A percentile compares a stretch with the other conserved stretches of the same genome.
Conservation (phyloP, 352 stramenopile genomes). For the Pythium grandisporangium region DNA sequence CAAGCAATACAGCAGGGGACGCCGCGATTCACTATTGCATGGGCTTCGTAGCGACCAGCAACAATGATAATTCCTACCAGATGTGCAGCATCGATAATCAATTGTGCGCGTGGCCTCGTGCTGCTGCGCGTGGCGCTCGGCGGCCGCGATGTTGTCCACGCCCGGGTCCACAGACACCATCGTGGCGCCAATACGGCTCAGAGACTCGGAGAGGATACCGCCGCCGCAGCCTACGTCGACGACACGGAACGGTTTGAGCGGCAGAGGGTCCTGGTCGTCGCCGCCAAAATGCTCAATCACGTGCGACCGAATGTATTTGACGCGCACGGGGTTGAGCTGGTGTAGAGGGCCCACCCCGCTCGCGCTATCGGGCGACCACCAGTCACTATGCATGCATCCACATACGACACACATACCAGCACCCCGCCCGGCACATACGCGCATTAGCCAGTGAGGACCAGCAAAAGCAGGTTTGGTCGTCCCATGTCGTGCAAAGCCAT, state of each 20-base stretch:
- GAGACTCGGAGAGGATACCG: conserved; percentile 74
- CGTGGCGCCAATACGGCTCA: conserved; percentile 64
- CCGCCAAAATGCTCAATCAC: conserved; percentile 55
- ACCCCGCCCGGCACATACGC: no score
- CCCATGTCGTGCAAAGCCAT: not conserved
- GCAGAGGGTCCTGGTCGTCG: conserved; percentile 31
- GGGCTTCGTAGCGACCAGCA: no score
- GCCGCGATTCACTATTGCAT: no score
- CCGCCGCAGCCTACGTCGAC: conserved; percentile 75
- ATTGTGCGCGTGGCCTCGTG: conserved; percentile 50
- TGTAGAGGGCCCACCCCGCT: conserved; percentile 71
- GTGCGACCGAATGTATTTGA: conserved; percentile 76
- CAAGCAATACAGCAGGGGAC: no score
- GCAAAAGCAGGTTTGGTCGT: no score
- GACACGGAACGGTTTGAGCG: conserved; percentile 42
- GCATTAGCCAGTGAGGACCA: no score
- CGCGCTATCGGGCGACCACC: conserved; percentile 69
- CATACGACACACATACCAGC: not conserved
- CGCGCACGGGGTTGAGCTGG: conserved; percentile 75
- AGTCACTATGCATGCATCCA: conserved; percentile 37
- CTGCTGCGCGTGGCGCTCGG: conserved; percentile 44
- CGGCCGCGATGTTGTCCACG: conserved; percentile 58
- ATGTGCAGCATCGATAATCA: conserved; percentile 77
- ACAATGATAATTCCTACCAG: conserved; percentile 23
- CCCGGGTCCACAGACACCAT: conserved; percentile 73